Base-by-base conservation (phyloP, 208 protist species). In the Trypanosoma lewisi region DNA sequence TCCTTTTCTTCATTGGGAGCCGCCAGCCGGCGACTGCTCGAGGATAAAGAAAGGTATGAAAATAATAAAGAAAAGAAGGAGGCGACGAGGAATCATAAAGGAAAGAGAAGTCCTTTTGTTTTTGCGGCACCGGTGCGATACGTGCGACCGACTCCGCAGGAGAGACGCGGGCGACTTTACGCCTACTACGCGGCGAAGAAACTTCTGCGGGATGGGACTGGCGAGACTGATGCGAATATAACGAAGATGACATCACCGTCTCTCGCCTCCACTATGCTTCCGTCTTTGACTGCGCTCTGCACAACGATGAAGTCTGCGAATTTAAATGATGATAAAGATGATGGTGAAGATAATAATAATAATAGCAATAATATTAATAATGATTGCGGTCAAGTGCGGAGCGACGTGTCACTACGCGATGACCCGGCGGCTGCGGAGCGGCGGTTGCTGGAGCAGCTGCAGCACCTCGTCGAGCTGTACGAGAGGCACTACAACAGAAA, bases 161-260 rank as follows among this genome's bases (percentile, higher is more conserved):
- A 64, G 39, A 53, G 50, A 17, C 55, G 41, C 16, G 57, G 65
- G 36, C 66, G 34, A 31, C 34, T 71, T 6, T 71, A 55, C 27
- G 66, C 66, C 7, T 71, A 71, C 57, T 57, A 71, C 33, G 41
- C 41, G 21, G 66, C 57, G 28, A 56, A 59, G 16, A 36, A 34
- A 12, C 28, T 71, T 37, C 31, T 71, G 4, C 25, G 21, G 25
- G 27, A 59, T 11, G 39, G 7, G 14, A 14, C 17, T 30, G 44
- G 28, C 21, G 30, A 30, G 53, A 25, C 14, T 23, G 31, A 45
- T 8, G 3, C 41, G 3, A 41, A n/a, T n/a, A n/a, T n/a, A n/a
- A n/a, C n/a, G n/a, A n/a, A n/a, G n/a, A n/a, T n/a, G n/a, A n/a
- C n/a, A n/a, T n/a, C 51, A 42, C 51, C 51, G 25, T 9, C 51